These are phyloP conservation scores for Penicillium sp. DNA, from an alignment of 2,329 filamentous ascomycete species.

Conservation along the genomic window DNA sequence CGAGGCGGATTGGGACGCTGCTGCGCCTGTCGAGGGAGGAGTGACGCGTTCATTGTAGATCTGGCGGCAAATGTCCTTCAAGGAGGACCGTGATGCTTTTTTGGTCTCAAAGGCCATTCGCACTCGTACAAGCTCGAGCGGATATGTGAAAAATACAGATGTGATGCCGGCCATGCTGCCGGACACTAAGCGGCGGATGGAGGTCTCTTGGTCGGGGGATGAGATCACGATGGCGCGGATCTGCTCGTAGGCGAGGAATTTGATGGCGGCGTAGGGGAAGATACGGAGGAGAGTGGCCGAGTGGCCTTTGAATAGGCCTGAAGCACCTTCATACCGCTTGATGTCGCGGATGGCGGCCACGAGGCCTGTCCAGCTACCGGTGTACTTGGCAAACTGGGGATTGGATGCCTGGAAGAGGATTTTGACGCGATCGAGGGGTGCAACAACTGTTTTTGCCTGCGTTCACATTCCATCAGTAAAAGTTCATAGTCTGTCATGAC, in stretches of 20 bases:
- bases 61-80: slow-evolving; percentile 73
- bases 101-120: slow-evolving; percentile 94
- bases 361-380: slow-evolving; percentile 82
- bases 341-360: slow-evolving; percentile 82
- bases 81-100: slow-evolving; percentile 64
- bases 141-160: slow-evolving; percentile 94
- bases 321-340: slow-evolving; percentile 67
- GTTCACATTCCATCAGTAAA: slow-evolving; percentile 6
- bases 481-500: background rate
- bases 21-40: slow-evolving; percentile 26
- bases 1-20: slow-evolving; percentile 30
- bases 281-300: slow-evolving; percentile 91
- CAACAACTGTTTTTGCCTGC: slow-evolving; percentile 92
- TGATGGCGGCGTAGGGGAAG: slow-evolving; percentile 96
- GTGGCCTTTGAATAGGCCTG: slow-evolving; percentile 87
- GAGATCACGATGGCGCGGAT: slow-evolving; percentile 78
- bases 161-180: slow-evolving; percentile 65
- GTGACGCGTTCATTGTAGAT: slow-evolving; percentile 77
- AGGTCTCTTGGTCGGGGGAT: slow-evolving; percentile 71
- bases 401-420: slow-evolving; percentile 97
- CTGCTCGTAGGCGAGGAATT: slow-evolving; percentile 97
- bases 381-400: slow-evolving; percentile 89
- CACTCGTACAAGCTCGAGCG: slow-evolving; percentile 87
- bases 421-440: slow-evolving; percentile 94
- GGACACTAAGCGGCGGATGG: slow-evolving; percentile 60